Evolutionary conservation across 2,329 filamentous ascomycete species (phyloP), one percentile per base, ranked within the genome.

Genomic region (Amylocarpus encephaloides): DNA sequence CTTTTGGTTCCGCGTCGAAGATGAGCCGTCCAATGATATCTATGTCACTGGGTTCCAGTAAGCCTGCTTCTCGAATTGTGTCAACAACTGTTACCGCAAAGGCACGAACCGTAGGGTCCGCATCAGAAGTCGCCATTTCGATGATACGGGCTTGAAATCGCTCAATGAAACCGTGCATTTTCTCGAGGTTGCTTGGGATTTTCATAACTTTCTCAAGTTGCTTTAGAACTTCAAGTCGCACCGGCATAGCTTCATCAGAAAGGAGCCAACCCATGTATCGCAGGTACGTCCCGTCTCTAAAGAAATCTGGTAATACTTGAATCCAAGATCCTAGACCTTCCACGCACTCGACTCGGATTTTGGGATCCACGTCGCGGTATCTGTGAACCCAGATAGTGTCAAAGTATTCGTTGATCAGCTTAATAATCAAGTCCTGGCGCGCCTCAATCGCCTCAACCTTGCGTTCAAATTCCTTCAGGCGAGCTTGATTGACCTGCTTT

Each of bases 231-330:
- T 95, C 90, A n/a, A 85, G 78, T 48, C 93, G 81, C 18, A 88
- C 91, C 7, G 82, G 71, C 1, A 83, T 75, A 53, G 83, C 77
- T 3, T 83, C 78, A 65, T 98, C 93, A 4, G 91, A 95, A 29
- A 98, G 76, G 64, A 95, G 84, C 93, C 93, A 98, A 46, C 93
- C 93, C 5, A 98, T 75, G 63, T 98, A 98, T 53, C 93, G 84
- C 45, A 98, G 73, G 69, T 95, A 95, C 59, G 85, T 79, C 1
- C 89, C 89, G 58, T 96, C 88, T 67, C 96, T 88, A 70, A 95
- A 98, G 41, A 88, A 79, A 42, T 89, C 88, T 2, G 91, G 88
- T 46, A 95, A 81, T 10, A 80, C 80, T 65, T 83, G 79, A 59
- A 97, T 94, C 93, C 93, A 98, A 36, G 83, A 79, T 26, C 91